Evolutionary conservation across 371 early-diverging fungal genomes (phyloP).

Genomic region (Chytridium lagenaria): DNA sequence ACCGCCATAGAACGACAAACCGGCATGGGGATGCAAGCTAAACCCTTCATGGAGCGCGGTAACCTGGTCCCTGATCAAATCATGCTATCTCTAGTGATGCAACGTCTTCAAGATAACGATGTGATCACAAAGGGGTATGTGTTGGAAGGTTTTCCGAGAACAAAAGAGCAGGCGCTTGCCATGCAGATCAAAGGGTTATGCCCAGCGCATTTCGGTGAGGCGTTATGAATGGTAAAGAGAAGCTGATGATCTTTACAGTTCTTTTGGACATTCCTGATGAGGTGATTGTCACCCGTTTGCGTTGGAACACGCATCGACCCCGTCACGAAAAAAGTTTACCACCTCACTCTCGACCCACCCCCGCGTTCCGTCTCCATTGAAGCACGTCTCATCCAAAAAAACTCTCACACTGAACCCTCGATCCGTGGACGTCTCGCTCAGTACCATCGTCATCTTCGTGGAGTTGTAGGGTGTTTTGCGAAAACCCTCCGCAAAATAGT

Average conservation of each 20-base stretch:
- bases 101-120: slow-evolving; percentile 52
- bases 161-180: slow-evolving; percentile 52
- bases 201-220: slow-evolving; percentile 43
- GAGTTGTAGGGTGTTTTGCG: slow-evolving; percentile 42
- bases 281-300: slow-evolving; percentile 27
- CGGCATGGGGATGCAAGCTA: slow-evolving; percentile 51
- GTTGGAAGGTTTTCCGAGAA: slow-evolving; percentile 56
- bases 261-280: slow-evolving; percentile 48
- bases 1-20: slow-evolving; percentile 52
- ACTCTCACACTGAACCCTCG: slow-evolving; percentile 34
- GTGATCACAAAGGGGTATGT: slow-evolving; percentile 45
- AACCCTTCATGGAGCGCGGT: slow-evolving; percentile 49
- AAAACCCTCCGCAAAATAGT: slow-evolving; percentile 29
- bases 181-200: slow-evolving; percentile 46
- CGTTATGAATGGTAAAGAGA: background rate
- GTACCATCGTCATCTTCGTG: slow-evolving; percentile 40
- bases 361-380: slow-evolving; percentile 36
- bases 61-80: slow-evolving; percentile 55
- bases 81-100: slow-evolving; percentile 46
- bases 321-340: slow-evolving; percentile 44
- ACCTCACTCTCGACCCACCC: slow-evolving; percentile 43
- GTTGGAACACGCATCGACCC: slow-evolving; percentile 42
- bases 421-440: slow-evolving; percentile 39
- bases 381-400: slow-evolving; percentile 43
- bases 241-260: slow-evolving; percentile 29